Conservation (phyloP, 768 basidiomycete genomes). For the Pulveroboletus sp. region DNA sequence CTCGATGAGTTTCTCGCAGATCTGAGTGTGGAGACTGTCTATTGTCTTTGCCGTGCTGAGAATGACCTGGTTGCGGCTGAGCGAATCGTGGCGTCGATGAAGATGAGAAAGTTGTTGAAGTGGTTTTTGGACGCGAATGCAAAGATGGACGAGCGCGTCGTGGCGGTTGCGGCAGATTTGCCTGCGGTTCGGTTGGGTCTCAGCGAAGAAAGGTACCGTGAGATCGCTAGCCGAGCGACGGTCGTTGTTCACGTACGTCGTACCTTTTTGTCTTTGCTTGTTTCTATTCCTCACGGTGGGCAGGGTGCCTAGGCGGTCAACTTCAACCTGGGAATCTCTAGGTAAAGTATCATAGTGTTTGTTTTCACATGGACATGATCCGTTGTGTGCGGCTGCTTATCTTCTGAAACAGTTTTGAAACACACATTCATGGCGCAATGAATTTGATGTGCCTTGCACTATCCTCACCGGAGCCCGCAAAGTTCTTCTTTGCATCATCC, state of each 20-base stretch:
- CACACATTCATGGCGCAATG: constrained; percentile 46
- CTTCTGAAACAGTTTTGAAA: constrained; percentile 33
- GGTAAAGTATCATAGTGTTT: too few relatives aligned
- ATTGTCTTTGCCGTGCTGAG: constrained; percentile 50
- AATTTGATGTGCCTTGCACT: constrained; percentile 51
- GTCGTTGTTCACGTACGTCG: constrained; percentile 43
- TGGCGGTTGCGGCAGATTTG: constrained; percentile 43
- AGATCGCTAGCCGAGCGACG: constrained; percentile 36
- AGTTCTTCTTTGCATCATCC: constrained; percentile 55
- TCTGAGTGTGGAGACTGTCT: constrained; percentile 38
- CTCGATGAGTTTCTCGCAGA: constrained; percentile 41
- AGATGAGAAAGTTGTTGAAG: constrained; percentile 30
- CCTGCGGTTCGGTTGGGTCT: constrained; percentile 41
- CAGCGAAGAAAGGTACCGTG: constrained; percentile 32
- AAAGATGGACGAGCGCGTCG: constrained; percentile 26
- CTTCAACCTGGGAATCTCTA: constrained; percentile 40
- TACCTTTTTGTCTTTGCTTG: too few relatives aligned
- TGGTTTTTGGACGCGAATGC: background rate
- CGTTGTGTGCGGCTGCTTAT: background rate
- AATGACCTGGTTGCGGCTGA: constrained; percentile 40
- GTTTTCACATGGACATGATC: too few relatives aligned
- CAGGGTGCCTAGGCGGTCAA: constrained; percentile 60
- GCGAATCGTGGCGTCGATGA: constrained; percentile 42
- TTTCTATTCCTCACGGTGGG: background rate
- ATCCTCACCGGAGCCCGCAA: constrained; percentile 34